Evolutionary conservation across 805 yeast genomes (phyloP), one percentile per base, ranked within the genome.

Genomic region (Candida railenensis): DNA sequence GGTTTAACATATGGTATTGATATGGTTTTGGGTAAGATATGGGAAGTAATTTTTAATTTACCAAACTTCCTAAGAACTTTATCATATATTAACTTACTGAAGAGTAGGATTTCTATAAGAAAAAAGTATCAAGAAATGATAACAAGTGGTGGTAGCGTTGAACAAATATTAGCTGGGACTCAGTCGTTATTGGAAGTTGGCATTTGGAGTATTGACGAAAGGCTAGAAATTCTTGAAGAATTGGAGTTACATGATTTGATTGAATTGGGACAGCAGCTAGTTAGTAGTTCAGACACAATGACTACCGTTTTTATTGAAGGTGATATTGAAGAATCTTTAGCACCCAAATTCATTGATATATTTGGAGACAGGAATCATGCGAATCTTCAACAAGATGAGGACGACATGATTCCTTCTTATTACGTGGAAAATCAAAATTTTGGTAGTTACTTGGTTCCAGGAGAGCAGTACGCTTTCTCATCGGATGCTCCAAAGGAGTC

Each of bases 141-240:
- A 1, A 62, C 68, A 4, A 66, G 71, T 2, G 71, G 45, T 22
- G 16, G 72, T 39, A 77, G 87, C 1, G 62, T 80, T 2, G 65
- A 70, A 14, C 58, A 78, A 40, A 79, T 82, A 0, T 63, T 78
- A 3, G 63, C 81, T 9, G 84, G 83, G 0, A 56, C 80, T 0
- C 57, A 77, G 37, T 72, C 78, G 15, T 65, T 78, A 0, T 52
- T 85, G 32, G 95, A 87, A 50, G 78, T 78, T 48, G 64, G 74
- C 40, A 67, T 78, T 25, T 81, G 83, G 80, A 56, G 74, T 1
- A 50, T 83, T 2, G 79, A 81, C 21, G 80, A 79, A 28, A 66
- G 89, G 52, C 52, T 78, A 14, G 80, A 77, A n/a, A 77, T 78
- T 0, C 55, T 85, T 32, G 86, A 84, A 49, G 71, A 74, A 7